Conservation (phyloP, 768 basidiomycete genomes). For the Rhodotorula babjevae region DNA sequence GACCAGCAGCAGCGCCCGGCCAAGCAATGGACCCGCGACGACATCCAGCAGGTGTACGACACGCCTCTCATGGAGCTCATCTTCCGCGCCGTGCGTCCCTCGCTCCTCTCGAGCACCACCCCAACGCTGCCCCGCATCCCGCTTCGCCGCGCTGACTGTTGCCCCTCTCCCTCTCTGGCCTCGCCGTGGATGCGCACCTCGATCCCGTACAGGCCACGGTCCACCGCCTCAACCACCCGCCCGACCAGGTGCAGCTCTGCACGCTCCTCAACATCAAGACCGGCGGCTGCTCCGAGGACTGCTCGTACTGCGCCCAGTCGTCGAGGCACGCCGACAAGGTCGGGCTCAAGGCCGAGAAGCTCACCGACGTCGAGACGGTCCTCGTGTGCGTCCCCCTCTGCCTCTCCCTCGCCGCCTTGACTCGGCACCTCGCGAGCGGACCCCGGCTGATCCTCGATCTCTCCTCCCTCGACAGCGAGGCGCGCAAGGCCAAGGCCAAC, state of each 20-base stretch:
- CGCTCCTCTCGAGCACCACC: background rate
- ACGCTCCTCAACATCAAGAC: conserved; percentile 99
- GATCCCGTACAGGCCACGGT: conserved; percentile 52
- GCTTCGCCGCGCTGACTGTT: background rate
- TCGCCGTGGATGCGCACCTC: background rate
- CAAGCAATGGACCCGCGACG: conserved; percentile 61
- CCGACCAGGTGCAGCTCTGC: conserved; percentile 86
- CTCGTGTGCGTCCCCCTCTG: conserved; percentile 54
- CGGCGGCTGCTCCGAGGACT: conserved; percentile 96
- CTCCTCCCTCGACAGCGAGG: conserved; percentile 53
- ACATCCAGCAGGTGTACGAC: conserved; percentile 82
- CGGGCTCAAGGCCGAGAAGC: conserved; percentile 64
- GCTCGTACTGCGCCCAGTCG: conserved; percentile 97
- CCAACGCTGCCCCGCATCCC: background rate
- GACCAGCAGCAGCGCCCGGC: background rate
- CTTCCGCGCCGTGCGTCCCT: conserved; percentile 61
- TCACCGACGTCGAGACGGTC: conserved; percentile 86
- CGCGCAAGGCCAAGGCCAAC: conserved; percentile 87
- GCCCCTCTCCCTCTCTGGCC: background rate
- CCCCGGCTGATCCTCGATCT: background rate
- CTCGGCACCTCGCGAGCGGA: background rate
- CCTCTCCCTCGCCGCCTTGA: background rate
- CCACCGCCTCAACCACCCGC: conserved; percentile 81
- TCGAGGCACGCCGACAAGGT: conserved; percentile 86
- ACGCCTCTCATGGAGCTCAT: conserved; percentile 80